phyloP scores from a whole-genome alignment of 1,284 basidiomycete species.

The Athelia sp. region DNA sequence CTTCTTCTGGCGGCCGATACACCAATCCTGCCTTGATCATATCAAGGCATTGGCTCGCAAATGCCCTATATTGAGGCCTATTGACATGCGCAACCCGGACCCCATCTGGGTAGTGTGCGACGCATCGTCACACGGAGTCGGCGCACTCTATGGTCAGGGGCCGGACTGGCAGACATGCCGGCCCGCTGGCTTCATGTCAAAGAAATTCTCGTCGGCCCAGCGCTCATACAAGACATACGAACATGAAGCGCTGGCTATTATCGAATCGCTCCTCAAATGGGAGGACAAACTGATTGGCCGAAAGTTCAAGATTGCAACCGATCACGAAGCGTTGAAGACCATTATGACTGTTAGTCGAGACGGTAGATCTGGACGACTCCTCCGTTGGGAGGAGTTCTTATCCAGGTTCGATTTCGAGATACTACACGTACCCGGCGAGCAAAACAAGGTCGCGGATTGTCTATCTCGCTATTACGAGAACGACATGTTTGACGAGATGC shows the following conservation, averaged over 20 bases:
- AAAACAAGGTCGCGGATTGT: conserved; percentile 27
- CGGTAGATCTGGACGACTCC: not conserved
- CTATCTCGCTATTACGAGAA: conserved; percentile 20
- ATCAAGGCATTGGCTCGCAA: not conserved
- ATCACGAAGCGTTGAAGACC: conserved; percentile 27
- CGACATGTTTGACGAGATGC: conserved; percentile 7
- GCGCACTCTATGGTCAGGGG: conserved; percentile 25
- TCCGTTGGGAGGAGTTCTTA: conserved; percentile 10
- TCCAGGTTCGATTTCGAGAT: conserved; percentile 24
- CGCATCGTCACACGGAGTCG: conserved; percentile 19
- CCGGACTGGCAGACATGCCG: conserved; percentile 17
- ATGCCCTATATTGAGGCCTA: conserved; percentile 3
- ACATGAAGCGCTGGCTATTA: conserved; percentile 28
- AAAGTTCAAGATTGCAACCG: conserved; percentile 27
- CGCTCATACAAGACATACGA: conserved; percentile 34
- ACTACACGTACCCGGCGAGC: conserved; percentile 21
- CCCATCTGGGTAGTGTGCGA: conserved; percentile 15
- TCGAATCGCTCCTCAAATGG: conserved; percentile 28
- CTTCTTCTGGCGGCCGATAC: conserved; percentile 18
- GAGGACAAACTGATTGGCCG: conserved; percentile 24
- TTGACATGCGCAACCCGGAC: conserved; percentile 1
- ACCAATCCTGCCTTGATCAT: conserved; percentile 2
- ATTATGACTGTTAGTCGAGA: not conserved
- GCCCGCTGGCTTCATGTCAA: conserved; percentile 30
- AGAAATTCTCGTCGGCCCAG: conserved; percentile 30